Evolutionary conservation across 2,329 filamentous ascomycete genomes (phyloP).

Genomic region (Paraphoma chrysanthemicola): DNA sequence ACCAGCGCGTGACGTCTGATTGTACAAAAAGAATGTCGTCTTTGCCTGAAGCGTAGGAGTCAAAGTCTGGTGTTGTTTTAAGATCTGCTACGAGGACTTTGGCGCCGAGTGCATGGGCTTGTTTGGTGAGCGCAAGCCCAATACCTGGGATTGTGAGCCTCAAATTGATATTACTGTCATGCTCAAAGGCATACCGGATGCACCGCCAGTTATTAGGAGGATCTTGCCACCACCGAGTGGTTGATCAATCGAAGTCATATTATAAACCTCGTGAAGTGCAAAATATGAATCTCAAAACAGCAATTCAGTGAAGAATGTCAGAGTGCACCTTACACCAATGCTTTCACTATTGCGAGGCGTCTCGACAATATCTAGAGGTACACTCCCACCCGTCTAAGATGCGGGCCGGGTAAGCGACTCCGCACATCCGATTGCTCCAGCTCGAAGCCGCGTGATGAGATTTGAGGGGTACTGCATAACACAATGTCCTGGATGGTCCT

Average conservation of each 20-base stretch:
- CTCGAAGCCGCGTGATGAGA: not conserved
- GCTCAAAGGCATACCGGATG: constrained; percentile 30
- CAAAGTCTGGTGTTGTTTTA: constrained; percentile 27
- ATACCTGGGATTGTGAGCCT: constrained; percentile 31
- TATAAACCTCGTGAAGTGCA: not conserved
- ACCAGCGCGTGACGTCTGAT: constrained; percentile 36
- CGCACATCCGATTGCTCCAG: not conserved
- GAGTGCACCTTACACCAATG: too few species aligned
- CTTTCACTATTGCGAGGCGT: not conserved
- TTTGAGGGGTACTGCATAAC: not conserved
- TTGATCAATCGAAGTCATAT: constrained; percentile 29
- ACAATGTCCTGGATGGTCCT: not conserved
- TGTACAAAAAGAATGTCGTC: constrained; percentile 34
- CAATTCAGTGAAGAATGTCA: too few species aligned
- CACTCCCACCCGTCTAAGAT: not conserved
- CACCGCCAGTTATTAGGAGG: constrained; percentile 44
- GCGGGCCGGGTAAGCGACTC: constrained; percentile 1
- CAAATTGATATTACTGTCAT: not conserved
- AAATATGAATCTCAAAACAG: not conserved
- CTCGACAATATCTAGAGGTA: not conserved
- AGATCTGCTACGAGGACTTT: constrained; percentile 35
- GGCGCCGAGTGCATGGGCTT: constrained; percentile 31
- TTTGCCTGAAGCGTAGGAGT: constrained; percentile 23
- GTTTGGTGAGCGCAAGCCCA: constrained; percentile 37
- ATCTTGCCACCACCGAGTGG: constrained; percentile 41